Percentiles rank a stretch among this genome's conserved stretches.
Evolutionary conservation across 1,284 basidiomycete species (phyloP).

Genomic region (Lentinula novae-zelandiae): DNA sequence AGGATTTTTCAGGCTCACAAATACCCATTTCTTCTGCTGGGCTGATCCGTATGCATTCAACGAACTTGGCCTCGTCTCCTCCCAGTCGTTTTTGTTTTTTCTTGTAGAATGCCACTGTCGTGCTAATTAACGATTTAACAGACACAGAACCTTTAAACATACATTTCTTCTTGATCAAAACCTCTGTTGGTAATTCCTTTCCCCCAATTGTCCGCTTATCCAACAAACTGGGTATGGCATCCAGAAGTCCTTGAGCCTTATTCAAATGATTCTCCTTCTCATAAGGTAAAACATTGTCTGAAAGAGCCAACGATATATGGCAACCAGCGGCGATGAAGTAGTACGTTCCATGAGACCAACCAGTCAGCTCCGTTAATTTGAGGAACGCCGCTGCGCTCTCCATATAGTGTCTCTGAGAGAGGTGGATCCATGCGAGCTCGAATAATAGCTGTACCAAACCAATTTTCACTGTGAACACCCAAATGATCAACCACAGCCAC

Average conservation of each 20-base stretch:
- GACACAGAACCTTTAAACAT: slow-evolving; percentile 12
- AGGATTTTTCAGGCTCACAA: slow-evolving; percentile 36
- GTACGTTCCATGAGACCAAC: slow-evolving; percentile 76
- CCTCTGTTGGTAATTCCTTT: slow-evolving; percentile 69
- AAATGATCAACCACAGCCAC: not conserved
- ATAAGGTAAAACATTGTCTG: not conserved
- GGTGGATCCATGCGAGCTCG: slow-evolving; percentile 75
- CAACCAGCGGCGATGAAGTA: slow-evolving; percentile 65
- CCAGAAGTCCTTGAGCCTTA: slow-evolving; percentile 57
- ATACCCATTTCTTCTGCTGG: slow-evolving; percentile 65
- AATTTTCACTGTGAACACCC: not conserved
- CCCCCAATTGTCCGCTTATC: slow-evolving; percentile 61
- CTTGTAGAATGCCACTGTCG: slow-evolving; percentile 66
- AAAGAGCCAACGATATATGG: slow-evolving; percentile 7
- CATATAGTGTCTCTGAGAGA: slow-evolving; percentile 59
- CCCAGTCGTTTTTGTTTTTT: slow-evolving; percentile 56
- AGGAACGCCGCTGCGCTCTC: slow-evolving; percentile 68
- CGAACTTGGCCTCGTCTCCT: slow-evolving; percentile 46
- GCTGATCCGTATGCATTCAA: slow-evolving; percentile 57
- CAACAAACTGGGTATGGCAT: slow-evolving; percentile 56
- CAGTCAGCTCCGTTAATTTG: slow-evolving; percentile 61
- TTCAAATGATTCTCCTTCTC: slow-evolving; percentile 42
- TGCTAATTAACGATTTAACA: not conserved
- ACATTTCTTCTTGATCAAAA: slow-evolving; percentile 72
- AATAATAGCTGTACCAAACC: slow-evolving; percentile 52